Percentiles rank a stretch among this genome's conserved stretches.
Conservation (phyloP, 202 grass and related monocot genomes). For the Brachypodium distachyon region DNA sequence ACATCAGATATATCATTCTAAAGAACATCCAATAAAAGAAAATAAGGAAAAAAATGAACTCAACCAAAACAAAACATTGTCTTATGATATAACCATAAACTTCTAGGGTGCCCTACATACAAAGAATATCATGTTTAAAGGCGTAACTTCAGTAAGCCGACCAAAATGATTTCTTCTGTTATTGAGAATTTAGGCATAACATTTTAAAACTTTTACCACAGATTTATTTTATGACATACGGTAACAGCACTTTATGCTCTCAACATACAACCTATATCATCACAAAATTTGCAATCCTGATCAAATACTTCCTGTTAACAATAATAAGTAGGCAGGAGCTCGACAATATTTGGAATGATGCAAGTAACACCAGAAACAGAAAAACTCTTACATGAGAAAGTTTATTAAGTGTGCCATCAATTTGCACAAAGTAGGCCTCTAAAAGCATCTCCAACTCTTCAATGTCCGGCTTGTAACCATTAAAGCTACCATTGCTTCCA, state of each 20-base stretch:
- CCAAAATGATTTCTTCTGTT: background rate
- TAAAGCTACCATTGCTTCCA: slow-evolving; percentile 61
- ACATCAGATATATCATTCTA: background rate
- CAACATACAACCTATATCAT: background rate
- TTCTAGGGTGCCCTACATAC: background rate
- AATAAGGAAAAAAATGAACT: background rate
- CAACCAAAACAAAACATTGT: background rate
- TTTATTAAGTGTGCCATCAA: slow-evolving; percentile 91
- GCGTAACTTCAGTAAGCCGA: background rate
- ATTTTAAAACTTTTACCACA: background rate
- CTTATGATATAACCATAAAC: background rate
- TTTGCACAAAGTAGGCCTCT: slow-evolving; percentile 92
- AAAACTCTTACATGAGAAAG: slow-evolving; percentile 64
- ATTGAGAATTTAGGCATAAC: too few species aligned
- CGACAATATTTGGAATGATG: too few species aligned
- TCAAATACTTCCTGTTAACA: background rate
- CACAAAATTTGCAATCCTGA: background rate
- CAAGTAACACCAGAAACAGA: slow-evolving; percentile 2
- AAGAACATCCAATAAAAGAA: background rate
- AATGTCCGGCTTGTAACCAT: slow-evolving; percentile 69
- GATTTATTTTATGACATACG: background rate
- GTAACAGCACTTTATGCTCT: background rate
- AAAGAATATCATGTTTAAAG: too few species aligned
- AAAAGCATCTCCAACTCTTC: slow-evolving; percentile 96
- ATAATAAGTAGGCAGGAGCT: background rate